Evolutionary conservation across 2,329 filamentous ascomycete genomes (phyloP), one percentile per base, ranked within the genome.

Genomic region (Fusarium hainanense): DNA sequence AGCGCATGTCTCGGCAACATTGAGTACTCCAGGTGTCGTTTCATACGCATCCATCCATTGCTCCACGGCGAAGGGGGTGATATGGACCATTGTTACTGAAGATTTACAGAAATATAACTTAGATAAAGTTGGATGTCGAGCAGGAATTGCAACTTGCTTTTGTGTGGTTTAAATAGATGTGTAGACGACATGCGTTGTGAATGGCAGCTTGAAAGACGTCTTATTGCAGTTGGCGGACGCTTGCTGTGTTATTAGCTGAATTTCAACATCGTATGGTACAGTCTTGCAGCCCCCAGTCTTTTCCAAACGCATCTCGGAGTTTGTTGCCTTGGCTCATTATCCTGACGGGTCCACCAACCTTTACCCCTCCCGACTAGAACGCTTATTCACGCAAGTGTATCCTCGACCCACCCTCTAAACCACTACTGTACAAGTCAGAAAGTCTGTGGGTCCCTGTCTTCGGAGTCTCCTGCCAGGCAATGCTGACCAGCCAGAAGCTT

Each of bases 1-100:
- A 49, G 88, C 90, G 75, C 92, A 95, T 2, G 93, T 95, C 78
- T 95, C 93, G 58, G 92, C 90, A 48, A 95, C 87, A 77, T 97
- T 94, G 77, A 89, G 76, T 3, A 87, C 84, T 6, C 83, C 84
- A 0, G 86, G 85, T 2, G 84, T 88, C 4, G 73, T 82, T 74
- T 90, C 87, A 63, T 88, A 88, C 48, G 81, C 79, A 77, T 89
- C 86, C 87, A 90, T 90, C 88, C 88, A 91, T 78, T 88, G 79
- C 81, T 96, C 93, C 7, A 96, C 92, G n/a, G 87, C 85, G 75
- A 93, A 93, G 1, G 68, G 83, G 25, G 85, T 82, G 66, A 91
- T 85, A 47, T 84, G 80, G 37, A 88, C 87, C 87, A 89, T 89
- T 18, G 3, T 28, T 25, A 18, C 3, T 37, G 18, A 7, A 32